Base-by-base conservation (phyloP, 371 early-diverging fungal genomes). In the Fennellomyces sp. region DNA sequence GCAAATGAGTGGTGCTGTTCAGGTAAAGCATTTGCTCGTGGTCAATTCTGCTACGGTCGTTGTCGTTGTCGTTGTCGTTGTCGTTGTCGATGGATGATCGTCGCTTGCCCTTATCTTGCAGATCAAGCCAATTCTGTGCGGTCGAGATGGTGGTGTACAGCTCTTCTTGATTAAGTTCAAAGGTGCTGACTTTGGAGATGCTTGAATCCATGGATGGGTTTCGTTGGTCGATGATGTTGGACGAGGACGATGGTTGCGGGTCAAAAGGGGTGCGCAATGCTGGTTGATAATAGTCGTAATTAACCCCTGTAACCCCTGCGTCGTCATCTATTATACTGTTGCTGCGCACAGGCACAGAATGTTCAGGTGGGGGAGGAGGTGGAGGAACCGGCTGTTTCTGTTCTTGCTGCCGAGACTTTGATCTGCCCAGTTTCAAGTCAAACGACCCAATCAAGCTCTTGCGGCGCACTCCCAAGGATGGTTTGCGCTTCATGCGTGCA, bases 121-220 rank as follows among this genome's bases (percentile, higher is more conserved):
- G 55, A 8, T 54, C 25, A 1, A 54, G 39, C 55, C 55, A 54
- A n/a, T 17, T 23, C 10, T 54, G 23, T 11, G 55, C 55, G 1
- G 55, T 36, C 7, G 55, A 54, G 3, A 39, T 26, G 8, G 55
- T 54, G 7, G 55, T 8, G 23, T 45, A 45, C n/a, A 45, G 23
- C 1, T 45, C 45, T 25, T 45, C 45, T 21, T 19, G 17, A 17
- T 19, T 17, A 21, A 15, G 25, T 21, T 58, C 58, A 26, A 38
- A 58, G 8, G 58, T 49, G 49, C 58, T 58, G 31, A 58, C 58
- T 49, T 58, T 58, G 33, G 58, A 58, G 21, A 58, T 30, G 35
- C 25, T 38, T 0, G 58, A 58, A 45, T 56, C 56, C 23, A 42
- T 42, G 13, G 56, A 56, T 33, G 52, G 52, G 28, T 29, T 31